A percentile compares a stretch with the other conserved stretches of the same genome.
phyloP scores from a whole-genome alignment of 305 asterid species.

The Rubia peregrina region DNA sequence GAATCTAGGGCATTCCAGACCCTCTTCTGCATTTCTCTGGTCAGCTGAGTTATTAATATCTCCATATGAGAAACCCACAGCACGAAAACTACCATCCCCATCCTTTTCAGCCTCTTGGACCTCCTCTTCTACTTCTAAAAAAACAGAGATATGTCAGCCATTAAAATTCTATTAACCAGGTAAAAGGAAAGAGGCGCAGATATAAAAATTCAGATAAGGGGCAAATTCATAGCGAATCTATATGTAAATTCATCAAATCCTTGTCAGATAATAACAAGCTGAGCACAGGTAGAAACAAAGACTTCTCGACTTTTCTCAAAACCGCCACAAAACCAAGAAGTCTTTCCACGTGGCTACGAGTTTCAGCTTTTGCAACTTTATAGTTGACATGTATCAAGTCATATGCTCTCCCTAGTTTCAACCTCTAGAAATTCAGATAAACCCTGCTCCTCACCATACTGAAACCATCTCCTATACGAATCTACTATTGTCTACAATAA shows the following conservation, averaged over 20 bases:
- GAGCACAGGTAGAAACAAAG: conserved; percentile 19
- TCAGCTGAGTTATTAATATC: conserved; percentile 35
- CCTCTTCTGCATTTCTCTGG: conserved; percentile 39
- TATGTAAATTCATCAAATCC: background rate
- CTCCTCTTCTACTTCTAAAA: conserved; percentile 50
- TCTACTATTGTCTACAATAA: background rate
- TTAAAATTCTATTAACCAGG: background rate
- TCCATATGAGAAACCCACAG: conserved; percentile 75
- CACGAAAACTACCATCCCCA: conserved; percentile 32
- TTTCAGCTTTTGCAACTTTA: background rate
- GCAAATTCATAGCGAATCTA: background rate
- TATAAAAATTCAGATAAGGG: background rate
- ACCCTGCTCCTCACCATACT: background rate
- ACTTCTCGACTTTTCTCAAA: conserved; percentile 18
- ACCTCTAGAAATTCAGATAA: background rate
- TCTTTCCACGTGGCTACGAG: background rate
- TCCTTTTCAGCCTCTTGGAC: conserved; percentile 44
- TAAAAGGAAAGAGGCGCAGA: background rate
- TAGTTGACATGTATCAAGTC: background rate
- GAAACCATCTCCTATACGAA: background rate
- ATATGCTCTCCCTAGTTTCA: background rate
- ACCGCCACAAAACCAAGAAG: conserved; percentile 15
- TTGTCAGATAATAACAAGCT: conserved; percentile 18
- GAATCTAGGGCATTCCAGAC: conserved; percentile 45
- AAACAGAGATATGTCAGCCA: background rate